A percentile compares a stretch with the other conserved stretches of the same genome.
These are phyloP conservation scores for Podospora bellae-mahoneyi DNA, from an alignment of 495 filamentous ascomycete species.

Conservation along the genomic window DNA sequence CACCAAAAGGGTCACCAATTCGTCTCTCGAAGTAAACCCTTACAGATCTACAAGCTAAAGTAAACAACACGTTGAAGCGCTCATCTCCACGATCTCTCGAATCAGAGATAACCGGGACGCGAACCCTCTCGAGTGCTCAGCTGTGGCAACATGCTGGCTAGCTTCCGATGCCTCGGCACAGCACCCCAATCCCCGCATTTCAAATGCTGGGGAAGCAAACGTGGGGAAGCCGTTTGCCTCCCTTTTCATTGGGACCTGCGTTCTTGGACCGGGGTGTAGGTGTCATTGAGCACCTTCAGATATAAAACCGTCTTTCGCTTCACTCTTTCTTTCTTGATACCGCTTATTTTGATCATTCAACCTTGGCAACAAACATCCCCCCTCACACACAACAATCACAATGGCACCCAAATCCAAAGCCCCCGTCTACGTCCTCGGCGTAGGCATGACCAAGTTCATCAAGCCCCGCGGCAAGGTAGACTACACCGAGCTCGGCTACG, in stretches of 20 bases:
- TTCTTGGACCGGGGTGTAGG: neutral
- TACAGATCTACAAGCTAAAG: neutral
- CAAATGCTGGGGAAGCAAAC: neutral
- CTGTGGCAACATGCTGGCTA: neutral
- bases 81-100: neutral
- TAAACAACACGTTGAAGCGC: neutral
- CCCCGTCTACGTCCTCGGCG: constrained; percentile 80
- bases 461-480: constrained; percentile 92
- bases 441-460: constrained; percentile 99
- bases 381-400: neutral
- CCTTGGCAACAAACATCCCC: neutral
- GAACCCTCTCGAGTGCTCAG: neutral
- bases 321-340: neutral
- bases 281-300: neutral
- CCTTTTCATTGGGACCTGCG: neutral
- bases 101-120: neutral
- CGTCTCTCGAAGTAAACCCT: neutral
- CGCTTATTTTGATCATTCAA: neutral
- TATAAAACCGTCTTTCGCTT: constrained; percentile 3
- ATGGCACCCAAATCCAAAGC: constrained; percentile 48
- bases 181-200: constrained; percentile 2
- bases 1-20: neutral
- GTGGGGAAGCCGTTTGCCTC: neutral
- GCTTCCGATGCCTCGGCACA: neutral
- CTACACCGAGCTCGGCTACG: constrained; percentile 87